phyloP scores from a whole-genome alignment of 805 yeast species.

The Metschnikowia proteae region DNA sequence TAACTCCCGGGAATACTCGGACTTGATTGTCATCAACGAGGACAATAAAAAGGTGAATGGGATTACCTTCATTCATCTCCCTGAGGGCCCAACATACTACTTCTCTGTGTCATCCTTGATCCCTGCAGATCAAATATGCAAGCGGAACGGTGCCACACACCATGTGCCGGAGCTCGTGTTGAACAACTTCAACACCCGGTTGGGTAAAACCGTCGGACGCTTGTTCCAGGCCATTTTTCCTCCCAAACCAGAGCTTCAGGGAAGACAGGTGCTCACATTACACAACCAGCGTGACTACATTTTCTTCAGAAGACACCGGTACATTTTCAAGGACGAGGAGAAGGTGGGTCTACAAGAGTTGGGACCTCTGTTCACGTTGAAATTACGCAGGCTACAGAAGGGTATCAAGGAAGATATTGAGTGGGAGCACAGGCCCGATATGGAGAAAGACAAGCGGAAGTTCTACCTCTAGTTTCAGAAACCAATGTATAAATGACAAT shows the following conservation, averaged over 20 bases:
- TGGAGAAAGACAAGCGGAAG: constrained; percentile 95
- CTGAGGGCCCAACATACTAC: constrained; percentile 93
- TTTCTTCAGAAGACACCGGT: constrained; percentile 93
- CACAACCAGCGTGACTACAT: constrained; percentile 96
- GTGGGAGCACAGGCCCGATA: constrained; percentile 94
- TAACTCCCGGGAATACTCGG: constrained; percentile 79
- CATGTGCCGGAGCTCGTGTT: constrained; percentile 90
- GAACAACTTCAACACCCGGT: constrained; percentile 87
- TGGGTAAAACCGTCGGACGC: constrained; percentile 91
- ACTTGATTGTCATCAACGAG: constrained; percentile 85
- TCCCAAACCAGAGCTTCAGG: constrained; percentile 87
- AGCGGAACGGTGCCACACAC: constrained; percentile 87
- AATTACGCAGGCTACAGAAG: constrained; percentile 81
- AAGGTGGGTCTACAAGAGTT: constrained; percentile 92
- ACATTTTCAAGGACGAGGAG: constrained; percentile 83
- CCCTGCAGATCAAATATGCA: constrained; percentile 69
- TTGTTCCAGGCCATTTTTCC: constrained; percentile 91
- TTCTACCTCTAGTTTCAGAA: constrained; percentile 57
- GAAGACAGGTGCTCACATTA: constrained; percentile 91
- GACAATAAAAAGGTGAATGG: constrained; percentile 92
- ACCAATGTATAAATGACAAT: background rate
- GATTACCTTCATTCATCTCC: constrained; percentile 86
- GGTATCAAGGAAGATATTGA: constrained; percentile 90
- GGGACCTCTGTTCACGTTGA: constrained; percentile 94
- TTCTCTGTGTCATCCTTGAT: constrained; percentile 76